Base-by-base conservation (phyloP, 257 asterid genomes). In the Avicennia marina region DNA sequence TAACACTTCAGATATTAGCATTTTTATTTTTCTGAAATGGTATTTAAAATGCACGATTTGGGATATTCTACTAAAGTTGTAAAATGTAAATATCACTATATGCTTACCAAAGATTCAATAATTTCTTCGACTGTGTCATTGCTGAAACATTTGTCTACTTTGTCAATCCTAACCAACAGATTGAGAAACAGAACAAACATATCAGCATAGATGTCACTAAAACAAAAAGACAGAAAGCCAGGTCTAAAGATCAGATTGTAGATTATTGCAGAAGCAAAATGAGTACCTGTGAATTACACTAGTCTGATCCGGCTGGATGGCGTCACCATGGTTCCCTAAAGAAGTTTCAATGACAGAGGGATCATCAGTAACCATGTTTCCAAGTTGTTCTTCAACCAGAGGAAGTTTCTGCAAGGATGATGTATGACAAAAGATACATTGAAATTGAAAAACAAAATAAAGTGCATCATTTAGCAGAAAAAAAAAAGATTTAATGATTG, bases 91-190 rank as follows among this genome's bases (percentile, higher is more conserved):
- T 29, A 41, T 45, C n/a, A n/a, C 34, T 38, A 11, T 43, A 20
- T 27, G 61, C 95, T 75, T 74, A 93, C 98, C 95, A 93, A 70
- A 57, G 87, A 74, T 55, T 78, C 90, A 67, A 93, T 70, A 49
- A 93, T 89, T 77, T 86, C 98, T 75, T 89, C 98, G 15, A 93
- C 94, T 17, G 91, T 78, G 61, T 80, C 91, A 26, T 80, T 90
- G 81, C 96, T 63, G 84, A 93, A 93, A 70, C 96, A 93, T 81
- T 79, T 80, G 75, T 93, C 87, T 36, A 93, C 64, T 51, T 69
- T 69, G 61, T 46, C 63, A 56, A 88, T 83, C 95, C 98, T 91
- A 72, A 61, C 39, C 65, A 75, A 73, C 16, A 29, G 5, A 4
- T 4, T 0, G 13, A 11, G 41, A 7, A 7, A 29, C 5, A 29